Conservation (phyloP, 2,329 filamentous ascomycete species). For the Exutisphaerella laricina region DNA sequence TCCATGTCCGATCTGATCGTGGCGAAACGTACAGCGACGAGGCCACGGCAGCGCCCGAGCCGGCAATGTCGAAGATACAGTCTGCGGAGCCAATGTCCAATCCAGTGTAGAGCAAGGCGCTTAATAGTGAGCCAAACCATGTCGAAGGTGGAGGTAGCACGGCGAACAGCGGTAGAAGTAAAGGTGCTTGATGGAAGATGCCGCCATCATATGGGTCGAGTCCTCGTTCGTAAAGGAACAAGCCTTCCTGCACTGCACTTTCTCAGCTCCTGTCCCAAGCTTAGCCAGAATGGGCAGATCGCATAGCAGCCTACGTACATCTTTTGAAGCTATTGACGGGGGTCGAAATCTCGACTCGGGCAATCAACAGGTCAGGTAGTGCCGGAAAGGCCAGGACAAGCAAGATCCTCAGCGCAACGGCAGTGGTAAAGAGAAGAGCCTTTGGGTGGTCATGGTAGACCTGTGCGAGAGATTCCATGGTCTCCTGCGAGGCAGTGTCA, state of each 20-base stretch:
- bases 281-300: conserved; percentile 10
- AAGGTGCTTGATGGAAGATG: conserved; percentile 74
- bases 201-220: conserved; percentile 96
- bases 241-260: conserved; percentile 77
- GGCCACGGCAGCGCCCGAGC: conserved; percentile 70
- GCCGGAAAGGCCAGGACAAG: conserved; percentile 77
- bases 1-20: conserved; percentile 68
- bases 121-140: conserved; percentile 45
- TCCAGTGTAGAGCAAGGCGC: conserved; percentile 71
- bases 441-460: conserved; percentile 41
- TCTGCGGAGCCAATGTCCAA: conserved; percentile 78
- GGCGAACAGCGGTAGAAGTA: conserved; percentile 86
- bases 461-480: conserved; percentile 23
- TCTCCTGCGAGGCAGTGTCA: conserved; percentile 3
- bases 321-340: conserved; percentile 97
- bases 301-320: conserved; percentile 51
- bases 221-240: conserved; percentile 94
- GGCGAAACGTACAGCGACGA: conserved; percentile 73
- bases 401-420: conserved; percentile 70
- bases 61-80: conserved; percentile 71
- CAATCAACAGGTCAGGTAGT: conserved; percentile 77
- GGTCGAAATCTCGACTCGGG: conserved; percentile 92
- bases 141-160: conserved; percentile 70
- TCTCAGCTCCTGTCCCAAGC: conserved; percentile 27
- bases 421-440: conserved; percentile 65